These are phyloP conservation scores for Passalora sequoiae DNA, from an alignment of 2,329 filamentous ascomycete species.

Conservation along the genomic window DNA sequence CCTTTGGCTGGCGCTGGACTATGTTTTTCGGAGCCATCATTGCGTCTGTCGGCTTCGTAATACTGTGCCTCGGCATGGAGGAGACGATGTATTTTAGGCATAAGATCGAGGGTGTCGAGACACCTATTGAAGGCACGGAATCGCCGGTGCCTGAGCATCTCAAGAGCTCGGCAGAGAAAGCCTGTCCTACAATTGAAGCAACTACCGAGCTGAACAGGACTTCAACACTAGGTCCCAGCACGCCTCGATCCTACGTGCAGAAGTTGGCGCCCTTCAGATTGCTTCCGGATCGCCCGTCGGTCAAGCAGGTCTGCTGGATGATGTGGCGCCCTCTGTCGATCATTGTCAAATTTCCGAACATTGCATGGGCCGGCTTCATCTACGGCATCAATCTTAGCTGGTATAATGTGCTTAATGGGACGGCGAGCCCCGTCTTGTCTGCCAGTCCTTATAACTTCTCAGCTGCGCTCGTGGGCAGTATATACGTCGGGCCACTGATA, in stretches of 20 bases:
- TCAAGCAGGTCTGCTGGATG: constrained; percentile 21
- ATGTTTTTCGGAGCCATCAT: constrained; percentile 52
- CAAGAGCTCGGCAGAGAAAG: constrained; percentile 1
- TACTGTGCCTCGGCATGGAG: constrained; percentile 56
- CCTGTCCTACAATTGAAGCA: background rate
- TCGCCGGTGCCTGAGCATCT: background rate
- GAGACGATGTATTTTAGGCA: constrained; percentile 50
- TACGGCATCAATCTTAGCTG: constrained; percentile 35
- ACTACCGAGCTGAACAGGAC: background rate
- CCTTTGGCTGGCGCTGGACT: constrained; percentile 47
- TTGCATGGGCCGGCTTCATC: constrained; percentile 37
- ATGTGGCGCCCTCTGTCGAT: constrained; percentile 27
- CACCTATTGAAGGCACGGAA: background rate
- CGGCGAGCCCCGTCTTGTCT: constrained; percentile 35
- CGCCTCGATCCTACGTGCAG: background rate
- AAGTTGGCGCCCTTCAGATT: constrained; percentile 15
- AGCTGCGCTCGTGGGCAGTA: constrained; percentile 35
- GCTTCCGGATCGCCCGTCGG: constrained; percentile 18
- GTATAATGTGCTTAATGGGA: constrained; percentile 35
- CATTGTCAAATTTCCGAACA: constrained; percentile 35
- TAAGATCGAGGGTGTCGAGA: constrained; percentile 11
- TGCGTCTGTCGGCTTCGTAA: constrained; percentile 42
- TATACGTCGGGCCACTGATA: constrained; percentile 34
- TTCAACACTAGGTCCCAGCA: background rate
- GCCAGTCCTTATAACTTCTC: constrained; percentile 34